Evolutionary conservation across 2,329 filamentous ascomycete genomes (phyloP), one percentile per base, ranked within the genome.

Genomic region (Arachnopeziza araneosa): DNA sequence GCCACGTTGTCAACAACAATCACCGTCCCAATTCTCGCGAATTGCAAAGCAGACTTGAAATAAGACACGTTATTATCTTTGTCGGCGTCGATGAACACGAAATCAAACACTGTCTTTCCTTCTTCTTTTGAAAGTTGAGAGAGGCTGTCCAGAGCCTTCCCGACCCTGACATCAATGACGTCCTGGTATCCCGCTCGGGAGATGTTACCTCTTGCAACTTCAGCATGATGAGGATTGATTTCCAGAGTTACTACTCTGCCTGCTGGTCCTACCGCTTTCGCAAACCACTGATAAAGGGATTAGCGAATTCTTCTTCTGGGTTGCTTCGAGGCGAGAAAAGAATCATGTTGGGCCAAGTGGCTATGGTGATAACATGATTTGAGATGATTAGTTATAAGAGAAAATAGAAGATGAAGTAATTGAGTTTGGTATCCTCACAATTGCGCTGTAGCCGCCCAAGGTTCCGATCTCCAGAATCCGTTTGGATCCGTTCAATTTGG

Each of bases 1-100:
- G 83, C 74, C 48, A 80, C 76, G 61, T 84, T 84, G 69, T 84
- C 81, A 0, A 78, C 79, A n/a, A 83, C 72, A 63, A 84, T 78
- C 60, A 83, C 70, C 0, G 79, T 81, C 2, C 78, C 79, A 17
- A 75, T 69, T 0, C 77, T 74, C 36, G 83, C 73, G 32, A 83
- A 74, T 10, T 79, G 74, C 17, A 65, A 32, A 2, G 67, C 24
- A 14, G 62, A 64, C 2, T 72, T 67, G 50, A 82, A 72, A 67
- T 83, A 83, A 2, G 63, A 66, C 0, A 75, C 73, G 69, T 83
- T 82, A 14, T 77, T 78, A 0, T 75, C 71, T 70, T 83, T 83
- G 61, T 83, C 74, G 22, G 80, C 80, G 63, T 83, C 80, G 62
- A 83, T 75, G 68, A 83, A 83, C 66, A 82, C 74, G 55, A 82